Evolutionary conservation across 495 filamentous ascomycete species (phyloP).

Genomic region (Penicillium paxilli): DNA sequence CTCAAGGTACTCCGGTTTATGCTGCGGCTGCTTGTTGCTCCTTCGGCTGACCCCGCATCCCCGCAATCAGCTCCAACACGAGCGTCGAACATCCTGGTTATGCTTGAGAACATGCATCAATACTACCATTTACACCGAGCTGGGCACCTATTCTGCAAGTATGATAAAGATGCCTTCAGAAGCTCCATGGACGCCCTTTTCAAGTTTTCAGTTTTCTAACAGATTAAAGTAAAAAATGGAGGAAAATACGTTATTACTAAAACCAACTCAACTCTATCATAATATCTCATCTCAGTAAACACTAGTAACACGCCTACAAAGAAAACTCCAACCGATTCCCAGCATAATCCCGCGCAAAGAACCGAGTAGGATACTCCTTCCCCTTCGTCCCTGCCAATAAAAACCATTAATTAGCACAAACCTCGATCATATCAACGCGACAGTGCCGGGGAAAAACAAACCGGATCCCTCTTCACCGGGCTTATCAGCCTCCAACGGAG

Average conservation of each 20-base stretch:
- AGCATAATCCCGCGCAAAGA: constrained; percentile 65
- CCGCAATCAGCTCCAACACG: neutral
- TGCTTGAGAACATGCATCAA: no score
- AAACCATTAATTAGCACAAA: neutral
- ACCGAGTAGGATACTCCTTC: constrained; percentile 58
- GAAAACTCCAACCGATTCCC: constrained; percentile 64
- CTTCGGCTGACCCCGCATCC: constrained; percentile 7
- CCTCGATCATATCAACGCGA: neutral
- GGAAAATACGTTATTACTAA: neutral
- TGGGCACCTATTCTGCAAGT: no score
- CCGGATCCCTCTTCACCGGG: constrained; percentile 54
- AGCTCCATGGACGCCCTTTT: no score
- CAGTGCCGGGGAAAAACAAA: constrained; percentile 22
- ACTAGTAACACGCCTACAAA: constrained; percentile 33
- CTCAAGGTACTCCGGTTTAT: constrained; percentile 20
- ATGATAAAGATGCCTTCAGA: no score
- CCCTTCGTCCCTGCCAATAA: constrained; percentile 44
- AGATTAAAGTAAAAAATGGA: no score
- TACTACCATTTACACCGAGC: no score
- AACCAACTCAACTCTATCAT: neutral
- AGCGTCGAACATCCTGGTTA: no score
- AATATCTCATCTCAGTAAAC: neutral
- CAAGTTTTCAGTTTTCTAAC: neutral
- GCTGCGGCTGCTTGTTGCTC: neutral
- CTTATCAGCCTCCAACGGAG: constrained; percentile 54